These are phyloP conservation scores for Candolleomyces aberdarensis DNA, from an alignment of 768 basidiomycete genomes.

Conservation along the genomic window DNA sequence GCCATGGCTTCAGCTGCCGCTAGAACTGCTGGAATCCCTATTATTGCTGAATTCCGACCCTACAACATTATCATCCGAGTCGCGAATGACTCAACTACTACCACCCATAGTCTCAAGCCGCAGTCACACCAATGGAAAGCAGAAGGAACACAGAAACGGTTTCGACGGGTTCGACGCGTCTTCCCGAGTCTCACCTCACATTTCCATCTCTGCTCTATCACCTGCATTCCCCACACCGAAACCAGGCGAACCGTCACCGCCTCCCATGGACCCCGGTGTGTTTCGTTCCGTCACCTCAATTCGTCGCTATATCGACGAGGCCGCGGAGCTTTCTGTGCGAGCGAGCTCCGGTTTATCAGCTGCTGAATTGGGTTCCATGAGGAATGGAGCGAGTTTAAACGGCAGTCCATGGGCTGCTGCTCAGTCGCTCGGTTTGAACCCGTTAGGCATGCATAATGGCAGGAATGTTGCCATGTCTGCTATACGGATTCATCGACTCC, in stretches of 20 bases:
- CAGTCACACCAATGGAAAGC: constrained; percentile 25
- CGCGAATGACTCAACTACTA: constrained; percentile 34
- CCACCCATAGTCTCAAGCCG: constrained; percentile 22
- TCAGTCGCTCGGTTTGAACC: constrained; percentile 62
- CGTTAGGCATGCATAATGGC: constrained; percentile 43
- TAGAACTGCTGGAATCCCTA: constrained; percentile 82
- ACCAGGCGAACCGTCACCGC: constrained; percentile 70
- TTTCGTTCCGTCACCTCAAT: constrained; percentile 75
- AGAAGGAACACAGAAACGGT: constrained; percentile 44
- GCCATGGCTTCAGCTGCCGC: constrained; percentile 86
- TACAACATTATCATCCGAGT: constrained; percentile 50
- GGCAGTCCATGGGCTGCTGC: constrained; percentile 59
- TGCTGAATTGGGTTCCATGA: constrained; percentile 67
- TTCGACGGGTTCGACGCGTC: constrained; percentile 36
- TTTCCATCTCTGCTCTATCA: constrained; percentile 31
- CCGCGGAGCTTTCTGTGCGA: constrained; percentile 83
- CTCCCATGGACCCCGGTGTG: constrained; percentile 87
- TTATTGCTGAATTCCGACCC: constrained; percentile 78
- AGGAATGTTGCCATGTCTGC: constrained; percentile 82
- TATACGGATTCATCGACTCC: constrained; percentile 74
- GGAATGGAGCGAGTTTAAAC: constrained; percentile 38
- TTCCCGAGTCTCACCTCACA: constrained; percentile 42
- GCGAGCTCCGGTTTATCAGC: constrained; percentile 83
- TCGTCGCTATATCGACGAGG: constrained; percentile 83
- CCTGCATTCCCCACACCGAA: constrained; percentile 51